A percentile compares a stretch with the other conserved stretches of the same genome.
Conservation (phyloP, 176 grass and related monocot species). For the barley (Hordeum vulgare) region DNA sequence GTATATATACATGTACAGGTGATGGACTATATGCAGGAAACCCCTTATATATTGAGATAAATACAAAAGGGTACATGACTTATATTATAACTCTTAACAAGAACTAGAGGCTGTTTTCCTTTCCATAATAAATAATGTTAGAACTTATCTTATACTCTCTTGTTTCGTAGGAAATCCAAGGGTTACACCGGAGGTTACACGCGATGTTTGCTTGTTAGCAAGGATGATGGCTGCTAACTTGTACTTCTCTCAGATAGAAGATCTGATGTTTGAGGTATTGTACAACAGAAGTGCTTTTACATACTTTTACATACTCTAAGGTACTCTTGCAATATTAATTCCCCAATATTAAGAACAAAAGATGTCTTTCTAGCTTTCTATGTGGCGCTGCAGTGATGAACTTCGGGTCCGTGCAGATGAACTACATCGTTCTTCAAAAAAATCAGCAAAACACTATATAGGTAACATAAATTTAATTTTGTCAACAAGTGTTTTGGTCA, state of each 20-base stretch:
- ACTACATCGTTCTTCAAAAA: constrained; percentile 55
- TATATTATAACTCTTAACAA: too few relatives aligned
- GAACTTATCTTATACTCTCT: background rate
- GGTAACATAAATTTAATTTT: constrained; percentile 43
- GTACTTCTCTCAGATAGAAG: constrained; percentile 96
- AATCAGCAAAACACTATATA: constrained; percentile 89
- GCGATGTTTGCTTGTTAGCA: constrained; percentile 98
- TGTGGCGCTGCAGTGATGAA: constrained; percentile 95
- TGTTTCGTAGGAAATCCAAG: constrained; percentile 82
- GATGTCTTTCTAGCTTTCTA: constrained; percentile 76
- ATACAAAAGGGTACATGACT: too few relatives aligned
- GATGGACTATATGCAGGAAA: too few relatives aligned
- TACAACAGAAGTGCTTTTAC: background rate
- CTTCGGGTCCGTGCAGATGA: constrained; percentile 65
- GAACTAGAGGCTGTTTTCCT: background rate
- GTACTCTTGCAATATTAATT: background rate
- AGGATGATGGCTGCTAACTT: constrained; percentile 96
- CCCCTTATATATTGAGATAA: too few relatives aligned
- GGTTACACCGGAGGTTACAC: constrained; percentile 93
- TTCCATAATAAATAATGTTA: background rate
- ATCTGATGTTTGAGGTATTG: constrained; percentile 98
- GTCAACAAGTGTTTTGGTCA: background rate
- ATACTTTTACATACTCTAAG: background rate
- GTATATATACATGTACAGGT: too few relatives aligned
- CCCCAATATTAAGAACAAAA: background rate